These are phyloP conservation scores for Borealophlyctis nickersoniae DNA, from an alignment of 192 early-diverging fungal species.

Conservation along the genomic window DNA sequence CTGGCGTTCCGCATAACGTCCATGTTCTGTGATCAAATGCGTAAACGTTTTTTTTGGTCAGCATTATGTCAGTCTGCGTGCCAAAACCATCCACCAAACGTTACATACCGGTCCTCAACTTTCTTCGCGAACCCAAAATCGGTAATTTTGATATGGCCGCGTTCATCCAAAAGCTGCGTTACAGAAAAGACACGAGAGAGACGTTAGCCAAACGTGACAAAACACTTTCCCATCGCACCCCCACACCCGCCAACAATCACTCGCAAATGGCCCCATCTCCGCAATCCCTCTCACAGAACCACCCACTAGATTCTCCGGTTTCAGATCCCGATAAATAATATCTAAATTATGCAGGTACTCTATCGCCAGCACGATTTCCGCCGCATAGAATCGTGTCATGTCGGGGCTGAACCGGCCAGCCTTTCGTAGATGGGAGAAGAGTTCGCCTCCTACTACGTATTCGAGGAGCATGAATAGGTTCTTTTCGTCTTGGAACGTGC, in stretches of 20 bases:
- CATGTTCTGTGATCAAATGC: slow-evolving; percentile 69
- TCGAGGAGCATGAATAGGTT: slow-evolving; percentile 95
- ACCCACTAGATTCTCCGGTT: slow-evolving; percentile 74
- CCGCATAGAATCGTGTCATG: slow-evolving; percentile 93
- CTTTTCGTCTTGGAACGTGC: slow-evolving; percentile 92
- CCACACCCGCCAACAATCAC: too few relatives aligned
- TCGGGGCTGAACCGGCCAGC: slow-evolving; percentile 92
- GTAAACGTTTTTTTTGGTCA: not conserved
- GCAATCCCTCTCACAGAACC: not conserved
- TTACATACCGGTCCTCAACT: slow-evolving; percentile 65
- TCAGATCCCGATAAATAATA: slow-evolving; percentile 96
- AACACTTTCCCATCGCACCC: not conserved
- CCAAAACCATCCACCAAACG: not conserved
- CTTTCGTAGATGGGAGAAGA: slow-evolving; percentile 90
- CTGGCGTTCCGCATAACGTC: slow-evolving; percentile 97
- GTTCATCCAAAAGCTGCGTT: slow-evolving; percentile 68
- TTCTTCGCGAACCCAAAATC: slow-evolving; percentile 99
- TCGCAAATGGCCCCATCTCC: too few relatives aligned
- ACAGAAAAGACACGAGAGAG: slow-evolving; percentile 6
- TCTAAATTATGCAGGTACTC: slow-evolving; percentile 90
- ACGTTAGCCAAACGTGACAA: not conserved
- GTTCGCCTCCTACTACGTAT: slow-evolving; percentile 94
- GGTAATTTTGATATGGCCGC: slow-evolving; percentile 94
- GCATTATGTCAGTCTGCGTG: not conserved
- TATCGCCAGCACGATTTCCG: slow-evolving; percentile 92